Base-by-base conservation (phyloP, 2,329 filamentous ascomycete species). In the Trichophyton simii region DNA sequence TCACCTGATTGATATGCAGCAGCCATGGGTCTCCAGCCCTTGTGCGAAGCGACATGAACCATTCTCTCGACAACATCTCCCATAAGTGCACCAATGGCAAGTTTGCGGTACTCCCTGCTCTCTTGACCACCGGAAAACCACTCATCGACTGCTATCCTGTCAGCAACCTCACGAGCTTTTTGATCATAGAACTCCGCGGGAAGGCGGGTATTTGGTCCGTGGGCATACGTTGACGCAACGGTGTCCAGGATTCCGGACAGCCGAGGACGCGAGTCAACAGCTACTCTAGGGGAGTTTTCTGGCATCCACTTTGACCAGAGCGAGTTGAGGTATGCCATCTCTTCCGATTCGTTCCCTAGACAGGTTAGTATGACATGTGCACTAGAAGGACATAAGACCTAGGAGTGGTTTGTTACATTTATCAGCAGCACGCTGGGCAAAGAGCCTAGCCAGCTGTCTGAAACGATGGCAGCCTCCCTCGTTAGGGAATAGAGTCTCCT, bases 181-280 rank as follows among this genome's bases (percentile, higher is more conserved):
- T 80, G 71, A 69, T 96, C 90, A 74, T 97, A 97, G 73, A 99
- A 97, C 65, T 91, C 88, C 8, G 80, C 78, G 0, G 94, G 94
- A 2, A 97, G 80, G 54, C 81, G 84, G 0, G 91, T 96, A 9
- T 82, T 82, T 0, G 87, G 83, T 0, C 89, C 89, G 71, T 97
- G 94, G 1, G 91, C 92, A 11, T 88, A 79, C 0, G 90, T 95
- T 5, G 89, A 84, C 71, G 96, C 97, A 69, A 97, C 82, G 0
- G 89, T 94, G 75, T 99, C 94, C 87, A 95, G 90, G 68, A 99
- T 87, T 60, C 94, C 94, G 4, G 86, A 91, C 11, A 97, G 79
- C 52, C 91, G 82, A 0, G 94, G 94, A 63, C 87, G 86, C 0
- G 86, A 86, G 72, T 96, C 91, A 7, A 97, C 89, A 28, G 87